Percentiles rank a stretch among this genome's conserved stretches.
phyloP scores from a whole-genome alignment of 176 grass and related monocot genomes.

The Carex parvula region DNA sequence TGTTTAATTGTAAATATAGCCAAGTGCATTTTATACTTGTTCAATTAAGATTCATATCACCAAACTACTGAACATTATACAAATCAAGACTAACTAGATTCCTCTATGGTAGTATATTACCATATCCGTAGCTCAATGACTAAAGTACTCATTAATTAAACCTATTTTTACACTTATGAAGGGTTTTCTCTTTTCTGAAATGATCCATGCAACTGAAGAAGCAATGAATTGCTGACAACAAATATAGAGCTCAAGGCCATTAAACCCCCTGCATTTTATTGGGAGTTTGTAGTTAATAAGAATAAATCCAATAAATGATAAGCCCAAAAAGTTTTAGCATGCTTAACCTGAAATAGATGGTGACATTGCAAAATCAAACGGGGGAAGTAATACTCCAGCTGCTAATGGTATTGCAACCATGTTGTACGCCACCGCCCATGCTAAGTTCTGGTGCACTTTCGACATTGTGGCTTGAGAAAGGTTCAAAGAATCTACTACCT shows the following conservation, averaged over 20 bases:
- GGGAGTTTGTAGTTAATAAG: not conserved
- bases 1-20: too few species aligned
- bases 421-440: conserved; percentile 94
- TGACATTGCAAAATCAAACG: conserved; percentile 93
- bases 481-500: conserved; percentile 73
- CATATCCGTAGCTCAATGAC: not conserved
- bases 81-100: conserved; percentile 13
- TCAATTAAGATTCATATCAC: not conserved
- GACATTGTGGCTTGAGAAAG: conserved; percentile 85
- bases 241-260: conserved; percentile 95
- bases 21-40: not conserved
- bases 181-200: conserved; percentile 43
- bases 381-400: conserved; percentile 61
- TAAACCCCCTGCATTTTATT: conserved; percentile 51
- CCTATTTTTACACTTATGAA: not conserved
- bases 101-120: not conserved
- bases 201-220: conserved; percentile 71
- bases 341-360: conserved; percentile 79
- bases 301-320: not conserved
- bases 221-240: conserved; percentile 92
- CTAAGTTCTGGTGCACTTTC: conserved; percentile 92
- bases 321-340: not conserved
- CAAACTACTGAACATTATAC: not conserved
- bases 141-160: conserved; percentile 3
- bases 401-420: conserved; percentile 69